Conservation (phyloP, 1,284 basidiomycete species). For the Malassezia brasiliensis region DNA sequence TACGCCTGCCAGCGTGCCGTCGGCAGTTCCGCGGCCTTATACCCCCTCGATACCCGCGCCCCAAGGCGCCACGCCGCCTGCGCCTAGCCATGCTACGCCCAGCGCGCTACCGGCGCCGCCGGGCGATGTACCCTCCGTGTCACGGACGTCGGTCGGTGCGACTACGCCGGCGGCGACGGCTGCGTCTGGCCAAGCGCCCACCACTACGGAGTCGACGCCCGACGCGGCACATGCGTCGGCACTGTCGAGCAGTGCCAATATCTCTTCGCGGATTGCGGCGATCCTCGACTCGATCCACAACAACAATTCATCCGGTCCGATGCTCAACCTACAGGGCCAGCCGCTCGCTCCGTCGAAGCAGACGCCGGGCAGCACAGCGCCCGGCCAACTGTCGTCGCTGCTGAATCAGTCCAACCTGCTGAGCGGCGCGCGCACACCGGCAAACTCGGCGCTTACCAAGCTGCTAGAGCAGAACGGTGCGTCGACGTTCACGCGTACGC, state of each 20-base stretch:
- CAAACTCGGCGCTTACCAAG: conserved; percentile 13
- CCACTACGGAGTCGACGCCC: background rate
- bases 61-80: background rate
- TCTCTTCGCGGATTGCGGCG: conserved; percentile 17
- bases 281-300: conserved; percentile 18
- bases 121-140: background rate
- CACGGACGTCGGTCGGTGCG: background rate
- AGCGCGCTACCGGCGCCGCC: conserved; percentile 3
- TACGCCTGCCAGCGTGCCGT: background rate
- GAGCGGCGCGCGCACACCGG: conserved; percentile 1
- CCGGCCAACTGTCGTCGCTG: conserved; percentile 10
- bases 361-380: background rate
- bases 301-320: conserved; percentile 11
- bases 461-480: conserved; percentile 4
- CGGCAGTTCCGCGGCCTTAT: conserved; percentile 7
- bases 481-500: background rate
- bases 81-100: no score
- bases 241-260: conserved; percentile 3
- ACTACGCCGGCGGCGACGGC: background rate
- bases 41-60: conserved; percentile 16
- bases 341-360: conserved; percentile 15
- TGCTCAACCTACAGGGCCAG: conserved; percentile 16
- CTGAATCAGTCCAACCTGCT: conserved; percentile 4
- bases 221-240: background rate
- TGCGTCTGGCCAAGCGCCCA: background rate